Conservation (phyloP, 805 yeast genomes). For the Yarrowia deformans region DNA sequence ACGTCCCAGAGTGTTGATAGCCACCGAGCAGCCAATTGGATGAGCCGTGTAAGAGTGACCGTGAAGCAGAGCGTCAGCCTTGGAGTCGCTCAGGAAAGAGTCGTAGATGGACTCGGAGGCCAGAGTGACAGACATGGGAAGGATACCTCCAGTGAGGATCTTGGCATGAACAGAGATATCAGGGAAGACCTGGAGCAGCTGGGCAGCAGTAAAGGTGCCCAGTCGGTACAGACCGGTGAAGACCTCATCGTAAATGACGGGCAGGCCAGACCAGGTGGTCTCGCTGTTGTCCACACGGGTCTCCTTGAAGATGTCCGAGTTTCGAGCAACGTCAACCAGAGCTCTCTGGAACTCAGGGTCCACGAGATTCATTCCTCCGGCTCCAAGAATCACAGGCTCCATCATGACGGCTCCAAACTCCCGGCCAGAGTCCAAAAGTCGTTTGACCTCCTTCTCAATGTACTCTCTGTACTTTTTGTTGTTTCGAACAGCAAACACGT, state of each 20-base stretch:
- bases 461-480: constrained; percentile 41
- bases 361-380: constrained; percentile 46
- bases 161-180: constrained; percentile 47
- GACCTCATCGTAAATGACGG: constrained; percentile 46
- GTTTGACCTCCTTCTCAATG: constrained; percentile 40
- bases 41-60: constrained; percentile 48
- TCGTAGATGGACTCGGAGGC: constrained; percentile 45
- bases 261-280: constrained; percentile 44
- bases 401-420: constrained; percentile 46
- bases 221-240: constrained; percentile 47
- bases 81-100: constrained; percentile 43
- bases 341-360: constrained; percentile 45
- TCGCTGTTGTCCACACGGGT: background rate
- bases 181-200: constrained; percentile 43
- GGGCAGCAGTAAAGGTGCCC: constrained; percentile 43
- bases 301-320: constrained; percentile 39
- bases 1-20: constrained; percentile 40
- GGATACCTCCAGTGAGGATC: constrained; percentile 46
- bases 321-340: constrained; percentile 44
- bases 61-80: constrained; percentile 46
- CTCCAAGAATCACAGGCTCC: constrained; percentile 46
- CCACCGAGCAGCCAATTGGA: constrained; percentile 46
- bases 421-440: constrained; percentile 40
- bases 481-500: constrained; percentile 41
- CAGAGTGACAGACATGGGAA: constrained; percentile 45